phyloP scores from a whole-genome alignment of 805 yeast genomes.

The Huiozyma sinensis region DNA sequence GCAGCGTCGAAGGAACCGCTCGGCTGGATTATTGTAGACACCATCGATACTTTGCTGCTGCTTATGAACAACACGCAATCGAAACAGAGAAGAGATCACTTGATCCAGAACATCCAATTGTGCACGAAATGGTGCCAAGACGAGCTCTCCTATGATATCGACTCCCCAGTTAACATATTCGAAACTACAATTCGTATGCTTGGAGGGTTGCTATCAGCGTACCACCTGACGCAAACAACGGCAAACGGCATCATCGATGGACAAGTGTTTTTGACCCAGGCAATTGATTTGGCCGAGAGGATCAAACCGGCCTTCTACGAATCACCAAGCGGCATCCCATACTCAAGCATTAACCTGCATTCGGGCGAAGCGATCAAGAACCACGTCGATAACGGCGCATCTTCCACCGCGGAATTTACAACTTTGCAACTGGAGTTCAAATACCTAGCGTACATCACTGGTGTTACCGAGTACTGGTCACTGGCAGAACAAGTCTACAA shows the following conservation, averaged over 20 bases:
- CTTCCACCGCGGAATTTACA: conserved; percentile 83
- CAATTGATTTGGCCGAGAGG: conserved; percentile 68
- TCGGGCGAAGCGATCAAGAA: conserved; percentile 50
- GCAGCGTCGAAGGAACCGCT: conserved; percentile 54
- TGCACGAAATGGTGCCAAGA: conserved; percentile 69
- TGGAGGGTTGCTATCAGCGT: conserved; percentile 84
- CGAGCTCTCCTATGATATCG: conserved; percentile 59
- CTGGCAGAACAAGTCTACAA: conserved; percentile 64
- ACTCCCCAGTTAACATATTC: conserved; percentile 69
- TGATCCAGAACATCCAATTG: conserved; percentile 36
- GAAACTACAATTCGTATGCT: conserved; percentile 93
- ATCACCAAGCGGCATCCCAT: conserved; percentile 61
- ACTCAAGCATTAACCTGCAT: conserved; percentile 61
- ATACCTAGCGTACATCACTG: conserved; percentile 69
- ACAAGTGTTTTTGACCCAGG: conserved; percentile 58
- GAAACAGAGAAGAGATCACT: neutral
- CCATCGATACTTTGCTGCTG: conserved; percentile 69
- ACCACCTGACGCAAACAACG: conserved; percentile 28
- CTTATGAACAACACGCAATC: conserved; percentile 43
- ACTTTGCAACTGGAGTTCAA: conserved; percentile 83
- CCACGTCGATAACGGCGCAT: conserved; percentile 64
- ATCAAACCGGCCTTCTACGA: conserved; percentile 55
- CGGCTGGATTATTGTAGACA: conserved; percentile 90
- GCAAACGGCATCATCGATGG: conserved; percentile 30
- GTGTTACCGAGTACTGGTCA: conserved; percentile 70